Conservation (phyloP, 2,329 filamentous ascomycete genomes). For the Monosporascus sp. region DNA sequence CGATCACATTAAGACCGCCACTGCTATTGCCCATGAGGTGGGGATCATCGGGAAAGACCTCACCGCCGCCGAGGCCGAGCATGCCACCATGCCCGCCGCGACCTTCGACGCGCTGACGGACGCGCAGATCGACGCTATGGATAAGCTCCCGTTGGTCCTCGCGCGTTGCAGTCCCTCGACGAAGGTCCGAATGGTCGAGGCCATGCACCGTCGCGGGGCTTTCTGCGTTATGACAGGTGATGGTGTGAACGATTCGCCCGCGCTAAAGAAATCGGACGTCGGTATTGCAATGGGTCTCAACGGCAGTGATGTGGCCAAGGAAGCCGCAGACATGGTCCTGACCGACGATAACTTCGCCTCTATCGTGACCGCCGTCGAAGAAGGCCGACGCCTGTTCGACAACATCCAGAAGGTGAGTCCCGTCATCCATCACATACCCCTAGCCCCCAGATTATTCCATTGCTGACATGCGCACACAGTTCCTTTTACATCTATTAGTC, state of each 20-base stretch:
- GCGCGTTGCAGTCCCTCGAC: conserved; percentile 65
- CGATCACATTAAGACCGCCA: conserved; percentile 63
- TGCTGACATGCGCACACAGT: conserved; percentile 29
- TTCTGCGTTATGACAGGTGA: conserved; percentile 74
- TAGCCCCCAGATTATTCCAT: neutral
- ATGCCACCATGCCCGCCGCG: conserved; percentile 54
- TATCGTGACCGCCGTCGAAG: conserved; percentile 66
- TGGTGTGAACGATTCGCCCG: conserved; percentile 70
- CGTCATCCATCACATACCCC: neutral
- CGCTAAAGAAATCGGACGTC: conserved; percentile 66
- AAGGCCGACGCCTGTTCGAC: conserved; percentile 64
- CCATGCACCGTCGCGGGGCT: conserved; percentile 60
- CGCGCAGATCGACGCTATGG: conserved; percentile 55
- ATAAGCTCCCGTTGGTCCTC: conserved; percentile 59
- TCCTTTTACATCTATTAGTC: conserved; percentile 60
- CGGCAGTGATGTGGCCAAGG: conserved; percentile 69
- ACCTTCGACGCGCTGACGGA: conserved; percentile 59
- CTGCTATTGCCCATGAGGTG: conserved; percentile 59
- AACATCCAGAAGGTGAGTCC: conserved; percentile 65
- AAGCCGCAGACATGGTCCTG: conserved; percentile 82
- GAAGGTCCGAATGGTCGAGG: conserved; percentile 71
- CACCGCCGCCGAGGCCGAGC: conserved; percentile 31
- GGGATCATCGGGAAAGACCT: conserved; percentile 46
- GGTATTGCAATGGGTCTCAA: conserved; percentile 70
- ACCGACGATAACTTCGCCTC: conserved; percentile 87